These are phyloP conservation scores for Lithohypha guttulata DNA, from an alignment of 2,329 filamentous ascomycete species.

Conservation along the genomic window DNA sequence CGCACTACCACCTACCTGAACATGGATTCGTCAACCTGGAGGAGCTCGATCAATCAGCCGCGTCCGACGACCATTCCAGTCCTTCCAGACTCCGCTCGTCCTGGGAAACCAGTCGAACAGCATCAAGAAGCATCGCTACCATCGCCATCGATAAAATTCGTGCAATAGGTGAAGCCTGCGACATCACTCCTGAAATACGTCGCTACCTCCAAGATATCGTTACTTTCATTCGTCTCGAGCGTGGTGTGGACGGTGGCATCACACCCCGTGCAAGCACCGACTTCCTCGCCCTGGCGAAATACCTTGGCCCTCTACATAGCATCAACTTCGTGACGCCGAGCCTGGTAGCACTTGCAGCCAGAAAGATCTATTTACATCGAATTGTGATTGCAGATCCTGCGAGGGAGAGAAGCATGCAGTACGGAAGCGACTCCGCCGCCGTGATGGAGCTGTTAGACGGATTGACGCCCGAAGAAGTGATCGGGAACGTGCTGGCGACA, in stretches of 20 bases:
- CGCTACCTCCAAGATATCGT: constrained; percentile 82
- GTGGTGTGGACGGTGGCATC: constrained; percentile 68
- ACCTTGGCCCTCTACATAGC: constrained; percentile 70
- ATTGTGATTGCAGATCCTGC: constrained; percentile 58
- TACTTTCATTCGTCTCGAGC: constrained; percentile 76
- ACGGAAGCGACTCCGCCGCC: constrained; percentile 68
- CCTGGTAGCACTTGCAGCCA: constrained; percentile 67
- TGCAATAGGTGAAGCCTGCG: constrained; percentile 47
- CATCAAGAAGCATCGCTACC: background rate
- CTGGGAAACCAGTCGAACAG: background rate
- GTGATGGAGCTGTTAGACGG: constrained; percentile 37
- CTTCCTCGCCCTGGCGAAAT: constrained; percentile 57
- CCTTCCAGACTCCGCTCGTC: constrained; percentile 8
- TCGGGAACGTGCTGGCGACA: constrained; percentile 52
- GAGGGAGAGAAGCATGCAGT: constrained; percentile 80
- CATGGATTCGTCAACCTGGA: constrained; percentile 69
- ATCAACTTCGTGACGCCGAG: constrained; percentile 74
- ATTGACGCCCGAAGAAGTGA: constrained; percentile 50
- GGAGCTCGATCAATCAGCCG: constrained; percentile 38
- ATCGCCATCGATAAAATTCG: constrained; percentile 47
- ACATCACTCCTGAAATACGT: constrained; percentile 63
- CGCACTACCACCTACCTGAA: constrained; percentile 65
- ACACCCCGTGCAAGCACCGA: constrained; percentile 69
- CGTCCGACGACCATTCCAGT: constrained; percentile 26
- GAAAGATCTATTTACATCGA: constrained; percentile 81